Percentiles rank a stretch among this genome's conserved stretches.
Evolutionary conservation across 164 flowering plant genomes (phyloP).

Genomic region (Chimonanthus salicifolius): DNA sequence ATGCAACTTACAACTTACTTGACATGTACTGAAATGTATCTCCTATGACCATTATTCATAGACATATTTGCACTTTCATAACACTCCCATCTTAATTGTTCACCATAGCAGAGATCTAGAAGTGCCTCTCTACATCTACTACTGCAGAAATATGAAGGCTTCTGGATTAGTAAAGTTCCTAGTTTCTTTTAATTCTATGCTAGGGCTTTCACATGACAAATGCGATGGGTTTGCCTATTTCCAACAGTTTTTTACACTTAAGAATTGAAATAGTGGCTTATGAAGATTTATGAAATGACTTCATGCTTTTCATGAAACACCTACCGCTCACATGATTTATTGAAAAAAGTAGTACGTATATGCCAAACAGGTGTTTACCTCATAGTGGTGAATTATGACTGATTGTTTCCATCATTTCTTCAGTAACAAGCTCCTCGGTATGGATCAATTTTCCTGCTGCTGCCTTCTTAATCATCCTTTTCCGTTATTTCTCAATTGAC

Average conservation of each 20-base stretch:
- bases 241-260: not conserved
- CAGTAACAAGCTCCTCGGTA: constrained; percentile 98
- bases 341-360: not conserved
- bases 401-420: constrained; percentile 15
- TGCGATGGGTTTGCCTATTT: too few species aligned
- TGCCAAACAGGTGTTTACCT: not conserved
- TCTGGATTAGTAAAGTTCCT: too few species aligned
- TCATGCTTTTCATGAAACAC: not conserved
- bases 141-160: too few species aligned
- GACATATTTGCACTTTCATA: too few species aligned
- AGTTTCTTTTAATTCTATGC: too few species aligned
- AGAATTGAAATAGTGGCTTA: not conserved
- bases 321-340: not conserved
- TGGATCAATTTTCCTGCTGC: constrained; percentile 83
- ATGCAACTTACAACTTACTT: too few species aligned
- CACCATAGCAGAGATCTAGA: too few species aligned
- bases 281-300: not conserved
- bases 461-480: constrained; percentile 48
- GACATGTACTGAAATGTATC: too few species aligned
- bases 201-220: too few species aligned
- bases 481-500: constrained; percentile 81
- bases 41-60: too few species aligned
- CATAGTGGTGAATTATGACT: not conserved
- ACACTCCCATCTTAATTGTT: too few species aligned
- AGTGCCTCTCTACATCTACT: too few species aligned